Evolutionary conservation across 2,329 filamentous ascomycete species (phyloP).

Genomic region (Ophiostoma australiae): DNA sequence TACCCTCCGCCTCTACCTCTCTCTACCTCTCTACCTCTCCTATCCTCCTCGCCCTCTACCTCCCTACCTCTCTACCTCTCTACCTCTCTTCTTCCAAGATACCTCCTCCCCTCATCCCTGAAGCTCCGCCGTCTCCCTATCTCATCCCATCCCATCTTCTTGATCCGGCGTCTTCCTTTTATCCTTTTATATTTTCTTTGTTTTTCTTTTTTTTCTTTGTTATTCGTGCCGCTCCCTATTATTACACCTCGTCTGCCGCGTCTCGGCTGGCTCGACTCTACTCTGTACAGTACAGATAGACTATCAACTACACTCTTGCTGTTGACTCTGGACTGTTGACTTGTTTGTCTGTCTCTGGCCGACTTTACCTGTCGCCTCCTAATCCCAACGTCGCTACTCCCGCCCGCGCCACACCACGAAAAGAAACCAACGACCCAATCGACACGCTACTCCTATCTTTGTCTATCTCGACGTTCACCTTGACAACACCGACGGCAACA

Average conservation of each 20-base stretch:
- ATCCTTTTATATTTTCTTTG: background rate
- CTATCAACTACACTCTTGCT: background rate
- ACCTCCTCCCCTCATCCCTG: slow-evolving; percentile 11
- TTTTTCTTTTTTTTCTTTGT: slow-evolving; percentile 17
- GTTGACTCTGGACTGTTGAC: background rate
- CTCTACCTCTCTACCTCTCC: background rate
- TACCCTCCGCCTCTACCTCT: background rate
- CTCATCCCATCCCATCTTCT: background rate
- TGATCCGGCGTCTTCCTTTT: slow-evolving; percentile 15
- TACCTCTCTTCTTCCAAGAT: background rate
- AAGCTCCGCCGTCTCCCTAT: slow-evolving; percentile 17
- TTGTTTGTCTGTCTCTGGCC: background rate
- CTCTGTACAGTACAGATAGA: background rate
- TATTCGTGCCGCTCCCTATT: slow-evolving; percentile 4
- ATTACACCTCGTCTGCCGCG: slow-evolving; percentile 11
- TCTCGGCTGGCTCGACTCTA: slow-evolving; percentile 2
- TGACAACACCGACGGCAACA: background rate
- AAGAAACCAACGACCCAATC: slow-evolving; percentile 9
- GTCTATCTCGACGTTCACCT: background rate
- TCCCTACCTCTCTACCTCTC: background rate
- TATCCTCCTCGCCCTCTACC: background rate
- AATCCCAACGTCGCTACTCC: background rate
- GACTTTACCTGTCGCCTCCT: slow-evolving; percentile 15
- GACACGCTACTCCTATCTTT: slow-evolving; percentile 1
- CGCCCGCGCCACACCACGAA: background rate